A percentile compares a stretch with the other conserved stretches of the same genome.
Evolutionary conservation across 2,329 filamentous ascomycete species (phyloP).

Genomic region (Fusarium pseudograminearum): DNA sequence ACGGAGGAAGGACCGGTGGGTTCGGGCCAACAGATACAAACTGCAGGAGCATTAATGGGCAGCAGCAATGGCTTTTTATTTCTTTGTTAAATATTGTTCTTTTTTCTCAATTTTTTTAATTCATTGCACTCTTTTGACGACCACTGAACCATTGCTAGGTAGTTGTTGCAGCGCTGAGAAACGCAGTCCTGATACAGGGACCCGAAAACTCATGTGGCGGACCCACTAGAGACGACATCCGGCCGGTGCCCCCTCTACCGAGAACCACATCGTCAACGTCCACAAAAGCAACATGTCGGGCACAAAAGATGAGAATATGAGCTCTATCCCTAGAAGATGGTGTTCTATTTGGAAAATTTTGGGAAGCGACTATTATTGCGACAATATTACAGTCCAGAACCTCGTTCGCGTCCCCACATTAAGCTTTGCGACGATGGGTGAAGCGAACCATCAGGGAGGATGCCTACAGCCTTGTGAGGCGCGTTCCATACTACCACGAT

Average conservation of each 20-base stretch:
- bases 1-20: constrained; percentile 44
- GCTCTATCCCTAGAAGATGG: neutral
- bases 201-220: constrained; percentile 45
- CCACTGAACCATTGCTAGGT: constrained; percentile 27
- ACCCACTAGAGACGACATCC: constrained; percentile 53
- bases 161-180: constrained; percentile 32
- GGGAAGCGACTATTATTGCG: neutral
- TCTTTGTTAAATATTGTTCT: no score
- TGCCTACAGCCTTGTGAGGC: constrained; percentile 30
- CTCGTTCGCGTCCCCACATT: neutral
- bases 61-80: neutral
- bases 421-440: constrained; percentile 7
- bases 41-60: neutral
- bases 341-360: neutral
- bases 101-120: neutral
- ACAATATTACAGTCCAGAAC: neutral
- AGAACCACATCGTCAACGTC: constrained; percentile 32
- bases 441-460: constrained; percentile 16
- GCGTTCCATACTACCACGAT: constrained; percentile 6
- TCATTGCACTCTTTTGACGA: neutral
- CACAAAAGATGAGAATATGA: neutral
- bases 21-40: constrained; percentile 44
- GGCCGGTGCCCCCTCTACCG: constrained; percentile 48
- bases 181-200: constrained; percentile 42
- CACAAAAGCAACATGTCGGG: constrained; percentile 26